Base-by-base conservation (phyloP, 2,329 filamentous ascomycete species). In the Ophiosphaerella herpotricha region DNA sequence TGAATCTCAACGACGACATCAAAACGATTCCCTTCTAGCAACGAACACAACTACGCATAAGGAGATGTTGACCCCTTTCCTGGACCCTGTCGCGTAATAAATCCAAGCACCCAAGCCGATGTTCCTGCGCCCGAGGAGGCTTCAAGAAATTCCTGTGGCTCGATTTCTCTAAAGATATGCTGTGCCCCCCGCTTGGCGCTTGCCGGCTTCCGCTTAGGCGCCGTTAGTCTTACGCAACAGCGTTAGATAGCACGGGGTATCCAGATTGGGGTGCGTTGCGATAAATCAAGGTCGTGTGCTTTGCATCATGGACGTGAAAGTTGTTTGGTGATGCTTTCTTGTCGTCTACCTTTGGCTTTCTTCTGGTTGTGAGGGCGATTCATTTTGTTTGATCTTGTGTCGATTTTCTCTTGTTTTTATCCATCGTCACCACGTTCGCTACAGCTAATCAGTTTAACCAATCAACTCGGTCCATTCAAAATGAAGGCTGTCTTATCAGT, bases 191-290 rank as follows among this genome's bases (percentile, higher is more conserved):
- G n/a, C 56, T 57, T 57, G 56, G 56, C 53, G 8, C 9, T 33
- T 58, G 56, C 56, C 56, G 56, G 42, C 37, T 46, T 29, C 56
- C 55, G 55, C 33, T 9, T 49, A 51, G 55, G 55, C 53, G 45
- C 32, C 37, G 43, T 32, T 24, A 9, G 9, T 16, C 45, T 50
- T 45, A 38, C 52, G 33, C 18, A 33, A n/a, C 26, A 9, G 13
- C 42, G 52, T 46, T 55, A 52, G 49, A 14, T 31, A 38, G 32
- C 41, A 35, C 34, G n/a, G 32, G 31, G n/a, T 13, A 34, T 21
- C 14, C 34, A 41, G 39, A 39, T 23, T 31, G 35, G 39, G 37
- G 33, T n/a, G 40, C 35, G 33, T 44, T 24, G 38, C 36, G 44
- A 48, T 47, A 50, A 54, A 54, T 40, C 51, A 54, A 50, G 51